A percentile compares a stretch with the other conserved stretches of the same genome.
phyloP scores from a whole-genome alignment of 2,329 filamentous ascomycete species.

The Byssothecium circinans region DNA sequence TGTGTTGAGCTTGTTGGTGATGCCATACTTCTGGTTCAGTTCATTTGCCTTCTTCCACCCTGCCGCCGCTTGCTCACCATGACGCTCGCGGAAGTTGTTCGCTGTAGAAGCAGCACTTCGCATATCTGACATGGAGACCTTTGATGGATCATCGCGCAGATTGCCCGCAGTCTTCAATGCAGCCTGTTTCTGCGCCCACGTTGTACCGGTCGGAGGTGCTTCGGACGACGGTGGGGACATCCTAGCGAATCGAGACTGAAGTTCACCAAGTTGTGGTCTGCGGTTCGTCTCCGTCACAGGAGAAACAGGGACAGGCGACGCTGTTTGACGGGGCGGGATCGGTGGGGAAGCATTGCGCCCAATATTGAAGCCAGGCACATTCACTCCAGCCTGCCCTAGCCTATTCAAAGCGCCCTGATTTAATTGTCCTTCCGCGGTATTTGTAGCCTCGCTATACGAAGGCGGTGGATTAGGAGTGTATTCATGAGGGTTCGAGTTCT shows the following conservation, averaged over 20 bases:
- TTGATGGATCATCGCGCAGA: conserved; percentile 63
- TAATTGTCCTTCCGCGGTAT: conserved; percentile 45
- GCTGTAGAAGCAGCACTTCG: conserved; percentile 61
- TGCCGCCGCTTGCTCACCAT: conserved; percentile 67
- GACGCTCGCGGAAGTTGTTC: conserved; percentile 70
- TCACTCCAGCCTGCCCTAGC: conserved; percentile 73
- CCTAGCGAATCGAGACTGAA: conserved; percentile 66
- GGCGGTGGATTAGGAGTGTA: conserved; percentile 51
- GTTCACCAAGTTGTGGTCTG: conserved; percentile 60
- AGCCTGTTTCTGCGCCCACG: conserved; percentile 64
- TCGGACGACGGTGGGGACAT: conserved; percentile 39
- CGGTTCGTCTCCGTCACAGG: conserved; percentile 23
- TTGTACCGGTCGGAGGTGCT: conserved; percentile 55
- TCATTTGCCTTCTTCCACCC: conserved; percentile 61
- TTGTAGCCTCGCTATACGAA: conserved; percentile 49
- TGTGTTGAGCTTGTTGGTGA: conserved; percentile 54
- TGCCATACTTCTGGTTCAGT: conserved; percentile 64
- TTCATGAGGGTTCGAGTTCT: conserved; percentile 56
- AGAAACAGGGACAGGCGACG: conserved; percentile 29
- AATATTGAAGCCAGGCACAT: conserved; percentile 77
- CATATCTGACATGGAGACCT: conserved; percentile 62
- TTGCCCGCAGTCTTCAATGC: conserved; percentile 63
- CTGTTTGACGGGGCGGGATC: conserved; percentile 31
- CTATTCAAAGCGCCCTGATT: conserved; percentile 65
- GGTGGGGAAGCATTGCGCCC: conserved; percentile 49